Base-by-base conservation (phyloP, 208 protist genomes). In the Kentomonas sorsogonicus region DNA sequence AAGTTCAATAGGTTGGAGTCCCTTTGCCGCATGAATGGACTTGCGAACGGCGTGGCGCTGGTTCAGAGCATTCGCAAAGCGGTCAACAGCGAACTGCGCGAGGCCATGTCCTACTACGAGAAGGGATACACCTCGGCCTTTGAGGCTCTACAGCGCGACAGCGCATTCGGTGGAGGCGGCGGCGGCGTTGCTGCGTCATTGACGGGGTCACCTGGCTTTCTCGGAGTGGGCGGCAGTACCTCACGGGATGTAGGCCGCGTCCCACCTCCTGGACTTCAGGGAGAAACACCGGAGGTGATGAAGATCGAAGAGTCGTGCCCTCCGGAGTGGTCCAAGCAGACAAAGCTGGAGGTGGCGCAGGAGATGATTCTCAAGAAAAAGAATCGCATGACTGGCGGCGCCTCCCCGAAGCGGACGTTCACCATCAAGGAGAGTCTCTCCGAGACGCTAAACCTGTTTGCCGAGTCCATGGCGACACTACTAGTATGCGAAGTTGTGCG, bases 401-500 rank as follows among this genome's bases (percentile, higher is more conserved):
- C n/a, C n/a, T n/a, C n/a, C n/a, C n/a, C n/a, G n/a, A 39, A 43
- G 15, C 25, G 36, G 10, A 3, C 29, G 1, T 20, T 83, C 9
- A 59, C 72, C 0, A 4, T 77, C 13, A 54, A 31, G 18, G 74
- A 86, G 7, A 59, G 56, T 9, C 59, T 87, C 33, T 94, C 82
- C 9, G 58, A 55, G 29, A 79, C 71, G 11, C 67, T 79, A 7
- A 69, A 68, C 40, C 73, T 93, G 16, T 82, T 91, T 54, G 79
- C 89, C 1, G 85, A 95, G 55, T 83, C 78, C 0, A 48, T 93
- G 20, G 86, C 89, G n/a, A 69, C 74, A 0, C 56, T 89, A 18
- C 69, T 95, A 22, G 63, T 63, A 29, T 95, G 89, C 63, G 81
- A 91, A 56, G 74, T 82, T 16, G 89, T 95, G n/a, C 79, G 89